phyloP scores from a whole-genome alignment of 2,329 filamentous ascomycete species.

The Dactylonectria macrodidyma region DNA sequence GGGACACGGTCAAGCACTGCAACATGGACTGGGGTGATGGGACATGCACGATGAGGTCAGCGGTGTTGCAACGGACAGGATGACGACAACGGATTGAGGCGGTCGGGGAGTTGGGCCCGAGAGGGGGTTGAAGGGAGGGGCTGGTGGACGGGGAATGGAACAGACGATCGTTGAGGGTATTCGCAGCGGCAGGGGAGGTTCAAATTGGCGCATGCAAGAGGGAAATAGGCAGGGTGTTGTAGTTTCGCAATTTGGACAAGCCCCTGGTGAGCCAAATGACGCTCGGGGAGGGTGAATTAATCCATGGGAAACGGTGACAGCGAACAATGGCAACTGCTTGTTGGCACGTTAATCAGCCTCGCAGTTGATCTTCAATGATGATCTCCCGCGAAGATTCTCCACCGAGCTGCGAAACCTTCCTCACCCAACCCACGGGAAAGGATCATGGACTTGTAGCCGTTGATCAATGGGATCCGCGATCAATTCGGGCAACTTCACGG shows the following conservation, averaged over 20 bases:
- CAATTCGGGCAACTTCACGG: not conserved
- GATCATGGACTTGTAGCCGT: too few species aligned
- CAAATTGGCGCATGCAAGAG: conserved; percentile 25
- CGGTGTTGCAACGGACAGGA: conserved; percentile 34
- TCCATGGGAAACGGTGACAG: not conserved
- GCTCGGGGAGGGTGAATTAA: not conserved
- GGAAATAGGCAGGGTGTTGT: not conserved
- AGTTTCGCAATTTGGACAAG: not conserved
- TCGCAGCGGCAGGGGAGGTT: conserved; percentile 9
- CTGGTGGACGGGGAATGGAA: not conserved
- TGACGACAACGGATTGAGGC: conserved; percentile 42
- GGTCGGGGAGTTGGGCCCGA: conserved; percentile 20
- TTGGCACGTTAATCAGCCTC: conserved; percentile 27
- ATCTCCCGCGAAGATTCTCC: conserved; percentile 43
- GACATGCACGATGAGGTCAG: conserved; percentile 51
- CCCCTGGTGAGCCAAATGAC: not conserved
- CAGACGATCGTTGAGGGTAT: conserved; percentile 20
- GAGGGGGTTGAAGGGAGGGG: not conserved
- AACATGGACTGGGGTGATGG: not conserved
- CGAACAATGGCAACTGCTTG: conserved; percentile 1
- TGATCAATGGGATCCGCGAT: not conserved
- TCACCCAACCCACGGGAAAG: conserved; percentile 26
- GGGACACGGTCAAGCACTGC: not conserved
- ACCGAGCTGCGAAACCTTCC: conserved; percentile 28
- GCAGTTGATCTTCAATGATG: conserved; percentile 32